Evolutionary conservation across 2,329 filamentous ascomycete genomes (phyloP).

Genomic region (Cladorrhinum sp.): DNA sequence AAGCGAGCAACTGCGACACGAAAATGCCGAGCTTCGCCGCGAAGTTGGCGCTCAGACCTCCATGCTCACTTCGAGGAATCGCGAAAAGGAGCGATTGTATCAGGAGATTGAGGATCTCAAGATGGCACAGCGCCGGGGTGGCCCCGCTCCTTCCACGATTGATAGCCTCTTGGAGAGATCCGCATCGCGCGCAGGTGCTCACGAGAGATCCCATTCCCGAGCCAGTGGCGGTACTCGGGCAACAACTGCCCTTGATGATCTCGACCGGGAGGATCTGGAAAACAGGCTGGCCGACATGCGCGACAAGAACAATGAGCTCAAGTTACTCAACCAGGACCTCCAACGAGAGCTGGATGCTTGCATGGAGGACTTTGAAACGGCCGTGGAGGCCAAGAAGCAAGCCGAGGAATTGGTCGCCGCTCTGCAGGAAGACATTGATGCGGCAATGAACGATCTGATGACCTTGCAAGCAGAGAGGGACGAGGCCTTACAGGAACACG

Average conservation of each 20-base stretch:
- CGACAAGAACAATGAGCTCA: constrained; percentile 81
- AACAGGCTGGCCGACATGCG: constrained; percentile 77
- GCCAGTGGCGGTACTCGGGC: constrained; percentile 64
- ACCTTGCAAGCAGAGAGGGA: constrained; percentile 80
- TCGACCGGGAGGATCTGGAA: constrained; percentile 82
- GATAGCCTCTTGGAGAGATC: constrained; percentile 95
- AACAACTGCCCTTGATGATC: constrained; percentile 63
- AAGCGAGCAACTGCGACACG: constrained; percentile 76
- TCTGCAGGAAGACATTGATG: constrained; percentile 78
- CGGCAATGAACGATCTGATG: constrained; percentile 75
- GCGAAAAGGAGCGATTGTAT: constrained; percentile 90
- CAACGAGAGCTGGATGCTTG: constrained; percentile 78
- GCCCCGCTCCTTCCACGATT: constrained; percentile 61
- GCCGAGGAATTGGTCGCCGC: constrained; percentile 56
- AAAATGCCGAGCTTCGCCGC: constrained; percentile 86
- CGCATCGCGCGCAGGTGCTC: constrained; percentile 71
- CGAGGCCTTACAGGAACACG: constrained; percentile 69
- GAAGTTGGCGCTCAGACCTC: constrained; percentile 95
- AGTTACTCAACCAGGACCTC: constrained; percentile 85
- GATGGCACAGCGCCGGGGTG: constrained; percentile 73
- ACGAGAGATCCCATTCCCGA: constrained; percentile 71
- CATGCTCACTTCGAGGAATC: constrained; percentile 93
- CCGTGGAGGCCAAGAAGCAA: constrained; percentile 61
- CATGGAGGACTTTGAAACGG: constrained; percentile 73
- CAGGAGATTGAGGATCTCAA: constrained; percentile 98